Conservation (phyloP, 2,329 filamentous ascomycete species). For the Ascosphaera pollenicola region DNA sequence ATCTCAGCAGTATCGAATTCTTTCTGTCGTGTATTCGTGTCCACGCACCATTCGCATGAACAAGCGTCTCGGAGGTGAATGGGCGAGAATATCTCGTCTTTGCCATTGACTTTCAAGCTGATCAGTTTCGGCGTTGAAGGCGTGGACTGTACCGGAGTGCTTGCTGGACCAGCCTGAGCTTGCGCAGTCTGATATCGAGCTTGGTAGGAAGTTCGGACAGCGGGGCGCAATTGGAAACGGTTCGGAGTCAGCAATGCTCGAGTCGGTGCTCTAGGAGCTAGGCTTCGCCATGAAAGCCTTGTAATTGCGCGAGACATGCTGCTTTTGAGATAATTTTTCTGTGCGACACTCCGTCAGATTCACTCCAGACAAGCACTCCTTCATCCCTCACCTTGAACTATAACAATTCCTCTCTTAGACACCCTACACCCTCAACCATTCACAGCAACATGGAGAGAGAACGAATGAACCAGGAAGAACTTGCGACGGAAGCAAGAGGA, state of each 20-base stretch:
- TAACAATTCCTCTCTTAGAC: too few relatives aligned
- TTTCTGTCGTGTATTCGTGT: constrained; percentile 38
- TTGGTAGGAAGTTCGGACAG: neutral
- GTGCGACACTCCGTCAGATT: too few relatives aligned
- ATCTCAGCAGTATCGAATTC: constrained; percentile 44
- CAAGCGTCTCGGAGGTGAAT: constrained; percentile 31
- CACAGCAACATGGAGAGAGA: too few relatives aligned
- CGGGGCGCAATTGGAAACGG: neutral
- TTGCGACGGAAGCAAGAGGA: too few relatives aligned
- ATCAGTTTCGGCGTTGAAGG: neutral
- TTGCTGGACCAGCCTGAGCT: neutral
- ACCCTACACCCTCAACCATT: too few relatives aligned
- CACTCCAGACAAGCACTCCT: too few relatives aligned
- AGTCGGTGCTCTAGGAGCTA: neutral
- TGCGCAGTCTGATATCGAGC: neutral
- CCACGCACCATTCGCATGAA: constrained; percentile 29
- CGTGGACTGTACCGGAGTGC: neutral
- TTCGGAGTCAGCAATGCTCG: neutral
- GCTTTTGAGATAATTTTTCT: too few relatives aligned
- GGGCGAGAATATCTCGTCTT: neutral
- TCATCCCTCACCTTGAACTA: too few relatives aligned
- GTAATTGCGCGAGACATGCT: neutral
- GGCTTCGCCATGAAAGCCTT: neutral
- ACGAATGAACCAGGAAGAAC: too few relatives aligned
- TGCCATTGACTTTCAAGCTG: neutral